These are phyloP conservation scores for Neurospora discreta DNA, from an alignment of 495 filamentous ascomycete genomes.

Conservation along the genomic window DNA sequence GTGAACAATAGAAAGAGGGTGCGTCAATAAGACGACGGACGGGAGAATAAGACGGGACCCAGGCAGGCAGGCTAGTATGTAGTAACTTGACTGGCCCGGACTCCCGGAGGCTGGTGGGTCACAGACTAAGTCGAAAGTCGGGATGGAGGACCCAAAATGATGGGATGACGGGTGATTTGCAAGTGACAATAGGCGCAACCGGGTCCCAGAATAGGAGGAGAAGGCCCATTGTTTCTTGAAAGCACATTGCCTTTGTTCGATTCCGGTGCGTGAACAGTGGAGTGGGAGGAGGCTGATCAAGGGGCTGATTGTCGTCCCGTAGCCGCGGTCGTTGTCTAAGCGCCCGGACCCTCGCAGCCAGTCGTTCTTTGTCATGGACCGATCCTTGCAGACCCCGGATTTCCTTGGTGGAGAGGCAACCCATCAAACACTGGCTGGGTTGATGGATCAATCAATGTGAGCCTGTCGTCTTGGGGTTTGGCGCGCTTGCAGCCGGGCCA, in stretches of 20 bases:
- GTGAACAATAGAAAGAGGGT: constrained; percentile 13
- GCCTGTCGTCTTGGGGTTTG: neutral
- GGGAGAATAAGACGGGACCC: constrained; percentile 4
- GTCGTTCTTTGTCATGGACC: constrained; percentile 1
- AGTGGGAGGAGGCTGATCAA: neutral
- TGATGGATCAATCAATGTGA: neutral
- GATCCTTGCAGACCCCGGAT: neutral
- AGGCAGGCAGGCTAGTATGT: too few species aligned
- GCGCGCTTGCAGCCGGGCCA: neutral
- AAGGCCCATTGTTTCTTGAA: neutral
- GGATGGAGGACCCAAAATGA: neutral
- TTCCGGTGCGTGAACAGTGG: neutral
- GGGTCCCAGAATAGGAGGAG: neutral
- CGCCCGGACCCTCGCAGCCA: constrained; percentile 4
- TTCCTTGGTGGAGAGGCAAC: neutral
- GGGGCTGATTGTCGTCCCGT: neutral
- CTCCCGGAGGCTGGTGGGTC: neutral
- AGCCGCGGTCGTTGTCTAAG: constrained; percentile 4
- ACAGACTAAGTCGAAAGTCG: neutral
- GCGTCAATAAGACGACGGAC: neutral
- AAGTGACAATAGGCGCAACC: neutral
- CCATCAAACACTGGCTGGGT: neutral
- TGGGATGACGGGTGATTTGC: neutral
- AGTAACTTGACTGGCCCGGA: neutral
- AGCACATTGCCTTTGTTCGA: neutral